Percentiles rank a stretch among this genome's conserved stretches.
These are phyloP conservation scores for Amanita pallidorosea DNA, from an alignment of 768 basidiomycete genomes.

Conservation along the genomic window DNA sequence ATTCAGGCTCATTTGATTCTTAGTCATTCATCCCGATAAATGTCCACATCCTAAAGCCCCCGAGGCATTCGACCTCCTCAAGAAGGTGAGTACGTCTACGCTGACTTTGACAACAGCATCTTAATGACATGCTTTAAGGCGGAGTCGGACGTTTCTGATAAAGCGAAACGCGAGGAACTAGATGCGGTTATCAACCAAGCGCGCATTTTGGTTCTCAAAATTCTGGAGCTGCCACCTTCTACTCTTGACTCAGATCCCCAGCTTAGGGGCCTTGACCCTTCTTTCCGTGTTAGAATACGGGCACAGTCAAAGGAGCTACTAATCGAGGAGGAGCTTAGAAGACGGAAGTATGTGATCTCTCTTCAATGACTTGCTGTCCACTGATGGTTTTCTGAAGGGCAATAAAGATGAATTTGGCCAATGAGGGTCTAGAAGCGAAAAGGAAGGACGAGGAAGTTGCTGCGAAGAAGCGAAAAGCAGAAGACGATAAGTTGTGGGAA, in stretches of 20 bases:
- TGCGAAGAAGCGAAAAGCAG: constrained; percentile 73
- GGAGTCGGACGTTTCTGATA: constrained; percentile 72
- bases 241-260: constrained; percentile 49
- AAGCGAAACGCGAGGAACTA: constrained; percentile 69
- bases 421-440: constrained; percentile 86
- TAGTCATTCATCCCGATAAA: constrained; percentile 99
- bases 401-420: constrained; percentile 83
- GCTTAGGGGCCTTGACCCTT: constrained; percentile 45
- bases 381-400: constrained; percentile 36
- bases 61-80: constrained; percentile 88
- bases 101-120: background rate
- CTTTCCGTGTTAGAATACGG: constrained; percentile 57
- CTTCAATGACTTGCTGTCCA: background rate
- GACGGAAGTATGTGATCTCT: constrained; percentile 55
- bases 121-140: constrained; percentile 37
- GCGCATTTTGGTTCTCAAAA: constrained; percentile 54
- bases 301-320: constrained; percentile 73
- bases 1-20: constrained; percentile 2
- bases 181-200: constrained; percentile 75
- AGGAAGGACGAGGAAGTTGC: constrained; percentile 83
- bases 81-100: constrained; percentile 51
- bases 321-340: constrained; percentile 82
- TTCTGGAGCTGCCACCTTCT: constrained; percentile 47
- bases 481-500: constrained; percentile 86
- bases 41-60: constrained; percentile 78